Evolutionary conservation across 139 green algal genomes (phyloP).

Genomic region (Microglena sp.): DNA sequence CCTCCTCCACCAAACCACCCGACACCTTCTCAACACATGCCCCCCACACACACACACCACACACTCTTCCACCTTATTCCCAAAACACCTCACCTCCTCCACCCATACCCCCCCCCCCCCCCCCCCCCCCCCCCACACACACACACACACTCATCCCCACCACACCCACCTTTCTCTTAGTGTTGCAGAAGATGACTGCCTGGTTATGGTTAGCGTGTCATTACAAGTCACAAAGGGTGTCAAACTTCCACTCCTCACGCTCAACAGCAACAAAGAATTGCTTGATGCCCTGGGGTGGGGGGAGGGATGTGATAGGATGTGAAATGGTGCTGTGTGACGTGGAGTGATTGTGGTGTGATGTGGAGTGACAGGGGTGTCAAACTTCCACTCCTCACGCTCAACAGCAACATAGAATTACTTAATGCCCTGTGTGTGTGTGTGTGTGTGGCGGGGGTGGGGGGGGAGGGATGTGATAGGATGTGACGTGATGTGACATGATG

Average conservation of each 20-base stretch:
- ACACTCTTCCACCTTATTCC: not conserved
- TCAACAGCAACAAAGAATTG: conserved; percentile 99
- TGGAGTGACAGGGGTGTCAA: conserved; percentile 98
- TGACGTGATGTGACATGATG: too few relatives aligned
- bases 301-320: conserved; percentile 5
- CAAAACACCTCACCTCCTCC: too few relatives aligned
- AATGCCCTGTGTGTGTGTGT: conserved; percentile 95
- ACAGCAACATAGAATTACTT: conserved; percentile 99
- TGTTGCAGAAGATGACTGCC: conserved; percentile 99
- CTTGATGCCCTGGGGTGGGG: conserved; percentile 96
- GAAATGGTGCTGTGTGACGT: too few relatives aligned
- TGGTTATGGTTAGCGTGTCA: conserved; percentile 99
- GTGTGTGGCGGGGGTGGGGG: too few relatives aligned
- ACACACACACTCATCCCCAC: not conserved
- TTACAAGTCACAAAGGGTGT: conserved; percentile 99
- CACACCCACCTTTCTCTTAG: conserved; percentile 76
- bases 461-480: not conserved
- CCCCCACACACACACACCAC: not conserved
- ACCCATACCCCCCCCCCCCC: too few relatives aligned
- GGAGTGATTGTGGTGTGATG: too few relatives aligned
- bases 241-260: conserved; percentile 99
- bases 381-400: conserved; percentile 99
- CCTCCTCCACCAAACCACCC: too few relatives aligned
- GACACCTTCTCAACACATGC: too few relatives aligned
- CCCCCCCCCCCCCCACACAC: not conserved